These are phyloP conservation scores for Xylaria sp. DNA, from an alignment of 495 filamentous ascomycete species.

Conservation along the genomic window DNA sequence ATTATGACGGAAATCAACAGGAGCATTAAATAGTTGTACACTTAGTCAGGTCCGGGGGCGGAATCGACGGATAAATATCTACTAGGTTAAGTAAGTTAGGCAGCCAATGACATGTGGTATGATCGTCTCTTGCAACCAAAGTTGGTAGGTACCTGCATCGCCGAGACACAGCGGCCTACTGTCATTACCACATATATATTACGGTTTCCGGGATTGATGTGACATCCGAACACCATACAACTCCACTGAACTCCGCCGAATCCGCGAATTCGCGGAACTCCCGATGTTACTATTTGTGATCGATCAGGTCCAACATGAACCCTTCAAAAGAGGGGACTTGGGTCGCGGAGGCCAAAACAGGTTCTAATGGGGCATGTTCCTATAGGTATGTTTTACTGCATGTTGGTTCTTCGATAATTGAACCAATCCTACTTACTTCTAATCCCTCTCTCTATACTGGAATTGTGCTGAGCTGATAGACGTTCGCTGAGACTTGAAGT, in stretches of 20 bases:
- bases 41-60: background rate
- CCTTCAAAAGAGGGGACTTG: background rate
- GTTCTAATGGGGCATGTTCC: background rate
- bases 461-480: background rate
- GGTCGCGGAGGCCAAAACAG: background rate
- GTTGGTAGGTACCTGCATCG: conserved; percentile 5
- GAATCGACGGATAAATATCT: background rate
- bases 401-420: background rate
- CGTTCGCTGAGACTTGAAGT: background rate
- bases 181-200: background rate
- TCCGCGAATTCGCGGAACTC: conserved; percentile 5
- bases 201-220: background rate
- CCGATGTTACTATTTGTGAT: background rate
- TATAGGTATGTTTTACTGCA: background rate
- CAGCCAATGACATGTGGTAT: background rate
- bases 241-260: conserved; percentile 12
- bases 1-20: background rate
- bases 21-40: background rate
- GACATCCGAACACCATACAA: background rate
- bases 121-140: background rate
- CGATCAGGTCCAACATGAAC: background rate
- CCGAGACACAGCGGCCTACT: background rate
- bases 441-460: too few species aligned
- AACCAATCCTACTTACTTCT: background rate
- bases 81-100: too few species aligned